Percentiles rank a stretch among this genome's conserved stretches.
Conservation (phyloP, 2,329 filamentous ascomycete species). For the Aquanectria penicillioides region DNA sequence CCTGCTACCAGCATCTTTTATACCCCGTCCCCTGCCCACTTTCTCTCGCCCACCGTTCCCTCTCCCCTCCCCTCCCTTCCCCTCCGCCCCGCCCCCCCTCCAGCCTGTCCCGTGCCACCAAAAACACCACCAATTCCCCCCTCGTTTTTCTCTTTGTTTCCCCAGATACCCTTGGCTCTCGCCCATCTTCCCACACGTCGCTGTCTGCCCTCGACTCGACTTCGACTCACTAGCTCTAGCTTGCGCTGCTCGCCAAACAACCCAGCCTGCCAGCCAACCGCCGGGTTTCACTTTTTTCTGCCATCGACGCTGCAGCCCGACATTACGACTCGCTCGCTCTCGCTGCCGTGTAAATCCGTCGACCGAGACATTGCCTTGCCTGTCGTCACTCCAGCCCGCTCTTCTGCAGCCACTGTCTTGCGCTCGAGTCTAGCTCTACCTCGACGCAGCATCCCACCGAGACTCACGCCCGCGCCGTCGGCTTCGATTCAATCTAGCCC, state of each 20-base stretch:
- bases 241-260: conserved; percentile 27
- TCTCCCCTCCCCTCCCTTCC: conserved; percentile 34
- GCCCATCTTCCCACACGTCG: conserved; percentile 37
- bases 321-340: conserved; percentile 32
- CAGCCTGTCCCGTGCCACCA: conserved; percentile 44
- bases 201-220: conserved; percentile 38
- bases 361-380: conserved; percentile 39
- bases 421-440: conserved; percentile 32
- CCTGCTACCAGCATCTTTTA: conserved; percentile 39
- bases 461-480: conserved; percentile 23
- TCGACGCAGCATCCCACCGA: conserved; percentile 15
- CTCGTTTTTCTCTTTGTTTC: conserved; percentile 46
- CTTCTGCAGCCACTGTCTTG: conserved; percentile 30
- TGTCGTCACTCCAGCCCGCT: conserved; percentile 30
- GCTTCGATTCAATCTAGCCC: conserved; percentile 31
- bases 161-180: conserved; percentile 44
- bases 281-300: conserved; percentile 20
- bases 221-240: conserved; percentile 36
- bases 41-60: conserved; percentile 39
- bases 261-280: conserved; percentile 16
- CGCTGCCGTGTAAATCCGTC: conserved; percentile 38
- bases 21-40: conserved; percentile 44
- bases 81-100: conserved; percentile 34
- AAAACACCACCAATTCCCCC: conserved; percentile 43
- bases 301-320: conserved; percentile 29